Evolutionary conservation across 768 basidiomycete species (phyloP).

Genomic region (Mycena haematopus): DNA sequence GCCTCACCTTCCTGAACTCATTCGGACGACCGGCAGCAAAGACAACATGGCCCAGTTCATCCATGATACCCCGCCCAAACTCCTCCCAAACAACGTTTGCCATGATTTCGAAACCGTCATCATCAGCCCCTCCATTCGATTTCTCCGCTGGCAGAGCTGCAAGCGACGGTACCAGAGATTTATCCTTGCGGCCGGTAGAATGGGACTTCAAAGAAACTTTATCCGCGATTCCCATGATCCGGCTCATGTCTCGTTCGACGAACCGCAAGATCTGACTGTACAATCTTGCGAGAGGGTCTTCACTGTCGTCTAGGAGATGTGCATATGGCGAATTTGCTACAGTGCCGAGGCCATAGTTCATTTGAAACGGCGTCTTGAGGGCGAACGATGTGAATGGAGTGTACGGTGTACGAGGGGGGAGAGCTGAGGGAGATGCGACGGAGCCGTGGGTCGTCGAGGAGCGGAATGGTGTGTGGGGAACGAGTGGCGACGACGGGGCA

Average conservation of each 20-base stretch:
- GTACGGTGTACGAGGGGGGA: slow-evolving; percentile 53
- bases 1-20: slow-evolving; percentile 83
- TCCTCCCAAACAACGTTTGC: slow-evolving; percentile 91
- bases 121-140: slow-evolving; percentile 20
- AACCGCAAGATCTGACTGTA: slow-evolving; percentile 87
- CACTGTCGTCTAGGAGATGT: slow-evolving; percentile 67
- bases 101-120: slow-evolving; percentile 79
- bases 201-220: slow-evolving; percentile 59
- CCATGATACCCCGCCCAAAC: slow-evolving; percentile 78
- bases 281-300: slow-evolving; percentile 73
- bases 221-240: slow-evolving; percentile 81
- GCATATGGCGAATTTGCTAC: slow-evolving; percentile 43
- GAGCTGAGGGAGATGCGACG: slow-evolving; percentile 34
- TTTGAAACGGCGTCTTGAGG: slow-evolving; percentile 62
- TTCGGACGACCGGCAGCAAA: slow-evolving; percentile 94
- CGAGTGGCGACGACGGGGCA: slow-evolving; percentile 73
- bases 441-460: slow-evolving; percentile 36
- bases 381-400: slow-evolving; percentile 60
- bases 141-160: slow-evolving; percentile 1
- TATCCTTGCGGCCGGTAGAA: slow-evolving; percentile 31
- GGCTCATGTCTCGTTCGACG: slow-evolving; percentile 74
- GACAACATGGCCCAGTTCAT: slow-evolving; percentile 80
- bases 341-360: slow-evolving; percentile 36
- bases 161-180: slow-evolving; percentile 16
- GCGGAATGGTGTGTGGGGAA: slow-evolving; percentile 78